A percentile compares a stretch with the other conserved stretches of the same genome.
These are phyloP conservation scores for Pichia heedii DNA, from an alignment of 805 yeast genomes.

Conservation along the genomic window DNA sequence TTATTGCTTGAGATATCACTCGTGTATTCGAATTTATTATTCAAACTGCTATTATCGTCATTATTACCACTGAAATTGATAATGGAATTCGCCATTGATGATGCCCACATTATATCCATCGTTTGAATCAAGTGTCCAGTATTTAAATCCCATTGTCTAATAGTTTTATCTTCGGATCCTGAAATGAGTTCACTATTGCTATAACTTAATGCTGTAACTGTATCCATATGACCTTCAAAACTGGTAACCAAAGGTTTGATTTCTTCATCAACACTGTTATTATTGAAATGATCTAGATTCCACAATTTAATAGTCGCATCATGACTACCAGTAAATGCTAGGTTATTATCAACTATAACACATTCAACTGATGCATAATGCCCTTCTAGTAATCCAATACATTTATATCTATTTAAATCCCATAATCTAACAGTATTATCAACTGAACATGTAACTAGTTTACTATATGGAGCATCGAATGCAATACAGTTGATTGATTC, in stretches of 20 bases:
- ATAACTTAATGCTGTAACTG: conserved; percentile 53
- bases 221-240: conserved; percentile 59
- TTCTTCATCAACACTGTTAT: not conserved
- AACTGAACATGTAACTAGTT: conserved; percentile 64
- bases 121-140: conserved; percentile 64
- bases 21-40: conserved; percentile 9
- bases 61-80: conserved; percentile 4
- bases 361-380: conserved; percentile 53
- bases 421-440: conserved; percentile 77
- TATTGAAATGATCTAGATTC: conserved; percentile 33
- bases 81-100: conserved; percentile 25
- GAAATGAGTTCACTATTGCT: conserved; percentile 47
- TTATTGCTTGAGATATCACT: conserved; percentile 2
- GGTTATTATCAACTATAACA: conserved; percentile 41
- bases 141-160: conserved; percentile 66
- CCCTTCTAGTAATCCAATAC: conserved; percentile 46
- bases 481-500: conserved; percentile 49
- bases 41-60: conserved; percentile 8
- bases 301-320: conserved; percentile 59
- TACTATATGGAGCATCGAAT: conserved; percentile 69
- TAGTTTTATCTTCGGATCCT: conserved; percentile 63
- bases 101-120: conserved; percentile 58
- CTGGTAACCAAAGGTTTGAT: conserved; percentile 33
- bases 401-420: conserved; percentile 58
- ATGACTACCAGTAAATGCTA: conserved; percentile 47